Base-by-base conservation (phyloP, 2,329 filamentous ascomycete genomes). In the Cryphonectria carpinicola region DNA sequence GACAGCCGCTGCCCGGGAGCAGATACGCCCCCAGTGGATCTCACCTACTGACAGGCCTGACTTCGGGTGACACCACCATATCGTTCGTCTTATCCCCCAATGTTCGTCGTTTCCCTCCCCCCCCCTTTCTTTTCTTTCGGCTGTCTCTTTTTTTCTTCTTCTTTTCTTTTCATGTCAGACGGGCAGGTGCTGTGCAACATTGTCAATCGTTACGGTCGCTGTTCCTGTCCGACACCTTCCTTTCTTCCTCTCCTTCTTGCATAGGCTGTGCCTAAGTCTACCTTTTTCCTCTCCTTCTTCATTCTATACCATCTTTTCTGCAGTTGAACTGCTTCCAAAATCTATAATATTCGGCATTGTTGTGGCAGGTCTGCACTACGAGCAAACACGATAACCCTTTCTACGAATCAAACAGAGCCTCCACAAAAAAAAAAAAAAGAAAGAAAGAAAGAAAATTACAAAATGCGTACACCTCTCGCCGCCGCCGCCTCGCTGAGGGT, bases 251-350 rank as follows among this genome's bases (percentile, higher is more conserved):
- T 39, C 6, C 7, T 66, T 25, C 25, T 25, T 56, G n/a, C 60
- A 49, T 65, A 68, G 69, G 69, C 69, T 70, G 69, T 68, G 69
- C 69, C 69, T 70, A 49, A 49, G 19, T 63, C 52, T 39, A 39
- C 37, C 28, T 67, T 8, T n/a, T 60, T 43, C 35, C 39, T 35
- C 63, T 8, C n/a, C 60, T 60, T 37, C 46, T 52, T 58, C 54
- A 61, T 68, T 66, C 60, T 25, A 65, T 70, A 64, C 65, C 13
- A 22, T 60, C 60, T 65, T 37, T 66, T 37, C 52, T 69, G 68
- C 66, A 32, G 28, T 35, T 64, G 60, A 35, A 49, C 65, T 61
- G 19, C 28, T 19, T 32, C 28, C 63, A 39, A 35, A 52, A 43
- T n/a, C 35, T 49, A 43, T 49, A 56, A 64, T 49, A 60, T 52